phyloP scores from a whole-genome alignment of 306 rosid genomes.

The Quercus engelmannii region DNA sequence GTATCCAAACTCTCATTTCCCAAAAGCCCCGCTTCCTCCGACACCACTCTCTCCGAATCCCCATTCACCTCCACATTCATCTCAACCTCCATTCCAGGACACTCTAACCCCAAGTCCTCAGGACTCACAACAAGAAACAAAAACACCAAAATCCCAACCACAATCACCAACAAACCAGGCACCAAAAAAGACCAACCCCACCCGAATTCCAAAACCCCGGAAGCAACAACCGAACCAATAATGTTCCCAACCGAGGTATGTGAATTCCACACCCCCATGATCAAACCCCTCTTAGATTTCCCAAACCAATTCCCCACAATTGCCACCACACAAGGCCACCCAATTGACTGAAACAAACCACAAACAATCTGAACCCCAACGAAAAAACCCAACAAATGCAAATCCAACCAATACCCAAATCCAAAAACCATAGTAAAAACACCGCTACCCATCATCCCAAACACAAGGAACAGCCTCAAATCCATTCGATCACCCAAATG shows the following conservation, averaged over 20 bases:
- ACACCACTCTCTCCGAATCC: conserved; percentile 39
- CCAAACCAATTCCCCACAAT: conserved; percentile 86
- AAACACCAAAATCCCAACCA: conserved; percentile 60
- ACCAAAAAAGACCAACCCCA: conserved; percentile 98
- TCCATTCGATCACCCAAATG: conserved; percentile 82
- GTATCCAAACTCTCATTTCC: conserved; percentile 32
- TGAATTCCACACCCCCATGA: conserved; percentile 91
- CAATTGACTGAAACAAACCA: conserved; percentile 91
- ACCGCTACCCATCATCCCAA: conserved; percentile 95
- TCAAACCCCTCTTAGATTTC: conserved; percentile 80
- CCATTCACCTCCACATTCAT: conserved; percentile 37
- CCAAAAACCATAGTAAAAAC: conserved; percentile 65
- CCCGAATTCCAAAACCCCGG: conserved; percentile 70
- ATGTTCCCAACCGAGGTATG: conserved; percentile 92
- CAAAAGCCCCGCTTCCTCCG: conserved; percentile 70
- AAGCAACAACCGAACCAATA: conserved; percentile 73
- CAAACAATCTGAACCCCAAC: conserved; percentile 69
- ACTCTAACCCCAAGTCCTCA: conserved; percentile 54
- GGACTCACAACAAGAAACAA: conserved; percentile 79
- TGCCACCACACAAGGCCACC: conserved; percentile 98
- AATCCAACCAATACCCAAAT: conserved; percentile 75
- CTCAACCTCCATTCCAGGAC: conserved; percentile 47
- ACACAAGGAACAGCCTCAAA: conserved; percentile 73
- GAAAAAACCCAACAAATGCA: conserved; percentile 72
- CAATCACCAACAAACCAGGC: conserved; percentile 72